A percentile compares a stretch with the other conserved stretches of the same genome.
Evolutionary conservation across 169 alveolate species (phyloP).

Genomic region (Plasmodium sp.): DNA sequence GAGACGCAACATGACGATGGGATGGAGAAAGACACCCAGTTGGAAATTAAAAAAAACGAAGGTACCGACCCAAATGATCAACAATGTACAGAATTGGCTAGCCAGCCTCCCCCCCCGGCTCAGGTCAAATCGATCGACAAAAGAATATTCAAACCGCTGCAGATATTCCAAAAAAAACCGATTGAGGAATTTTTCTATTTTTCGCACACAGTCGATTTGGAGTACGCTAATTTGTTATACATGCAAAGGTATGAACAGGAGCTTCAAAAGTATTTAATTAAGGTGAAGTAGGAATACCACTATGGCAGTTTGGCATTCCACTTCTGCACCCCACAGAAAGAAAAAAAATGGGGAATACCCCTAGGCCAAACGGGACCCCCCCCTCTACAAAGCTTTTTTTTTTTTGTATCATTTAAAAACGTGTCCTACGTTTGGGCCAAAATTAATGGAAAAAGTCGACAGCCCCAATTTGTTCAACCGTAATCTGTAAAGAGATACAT

Average conservation of each 20-base stretch:
- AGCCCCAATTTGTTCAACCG: neutral
- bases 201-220: slow-evolving; percentile 59
- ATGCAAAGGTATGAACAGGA: slow-evolving; percentile 70
- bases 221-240: slow-evolving; percentile 58
- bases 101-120: neutral
- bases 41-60: neutral
- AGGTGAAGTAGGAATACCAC: neutral
- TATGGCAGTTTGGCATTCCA: neutral
- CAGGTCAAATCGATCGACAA: neutral
- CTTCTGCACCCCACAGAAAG: neutral
- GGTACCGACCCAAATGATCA: neutral
- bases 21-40: neutral
- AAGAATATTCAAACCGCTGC: neutral
- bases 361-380: neutral
- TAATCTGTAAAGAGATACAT: neutral
- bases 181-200: slow-evolving; percentile 27
- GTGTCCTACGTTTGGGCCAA: neutral
- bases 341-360: neutral
- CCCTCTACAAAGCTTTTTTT: neutral
- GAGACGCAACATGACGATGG: neutral
- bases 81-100: neutral
- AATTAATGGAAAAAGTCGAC: neutral
- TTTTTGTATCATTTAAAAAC: neutral
- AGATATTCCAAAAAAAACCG: neutral
- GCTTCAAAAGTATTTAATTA: slow-evolving; percentile 24